Conservation (phyloP, 768 basidiomycete species). For the Russula brevipes region DNA sequence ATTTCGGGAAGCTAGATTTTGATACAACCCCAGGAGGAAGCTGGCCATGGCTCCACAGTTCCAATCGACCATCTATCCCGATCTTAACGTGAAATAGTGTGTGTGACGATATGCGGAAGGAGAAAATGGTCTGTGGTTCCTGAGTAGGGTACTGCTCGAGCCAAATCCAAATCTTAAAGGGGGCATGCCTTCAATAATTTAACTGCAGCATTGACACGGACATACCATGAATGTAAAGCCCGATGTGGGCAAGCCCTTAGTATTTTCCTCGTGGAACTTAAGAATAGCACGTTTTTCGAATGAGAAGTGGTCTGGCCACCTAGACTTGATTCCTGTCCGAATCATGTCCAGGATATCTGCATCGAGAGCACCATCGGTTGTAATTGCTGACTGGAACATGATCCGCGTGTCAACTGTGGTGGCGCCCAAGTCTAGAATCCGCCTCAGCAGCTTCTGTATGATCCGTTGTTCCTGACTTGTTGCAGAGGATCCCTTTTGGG, state of each 20-base stretch:
- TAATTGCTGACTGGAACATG: conserved; percentile 57
- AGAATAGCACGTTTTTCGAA: conserved; percentile 54
- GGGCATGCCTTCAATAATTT: conserved; percentile 25
- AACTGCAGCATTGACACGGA: conserved; percentile 18
- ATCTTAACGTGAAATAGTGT: conserved; percentile 44
- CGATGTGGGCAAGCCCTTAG: conserved; percentile 48
- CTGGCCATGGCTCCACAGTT: conserved; percentile 40
- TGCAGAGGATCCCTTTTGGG: conserved; percentile 27
- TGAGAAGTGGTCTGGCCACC: conserved; percentile 77
- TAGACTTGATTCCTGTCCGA: conserved; percentile 62
- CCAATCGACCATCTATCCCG: conserved; percentile 52
- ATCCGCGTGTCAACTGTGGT: conserved; percentile 56
- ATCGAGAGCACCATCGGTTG: conserved; percentile 48
- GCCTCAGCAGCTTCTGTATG: conserved; percentile 56
- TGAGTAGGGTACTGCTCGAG: conserved; percentile 40
- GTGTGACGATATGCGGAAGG: conserved; percentile 32
- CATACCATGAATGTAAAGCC: conserved; percentile 73
- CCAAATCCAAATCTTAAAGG: conserved; percentile 44
- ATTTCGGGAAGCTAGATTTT: conserved; percentile 44
- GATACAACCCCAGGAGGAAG: conserved; percentile 41
- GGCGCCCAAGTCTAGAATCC: conserved; percentile 72
- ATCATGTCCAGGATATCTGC: conserved; percentile 65
- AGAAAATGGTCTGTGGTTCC: conserved; percentile 35
- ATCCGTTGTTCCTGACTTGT: conserved; percentile 50
- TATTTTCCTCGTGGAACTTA: conserved; percentile 43